Evolutionary conservation across 2,329 filamentous ascomycete genomes (phyloP).

Genomic region (Fusarium falciforme): DNA sequence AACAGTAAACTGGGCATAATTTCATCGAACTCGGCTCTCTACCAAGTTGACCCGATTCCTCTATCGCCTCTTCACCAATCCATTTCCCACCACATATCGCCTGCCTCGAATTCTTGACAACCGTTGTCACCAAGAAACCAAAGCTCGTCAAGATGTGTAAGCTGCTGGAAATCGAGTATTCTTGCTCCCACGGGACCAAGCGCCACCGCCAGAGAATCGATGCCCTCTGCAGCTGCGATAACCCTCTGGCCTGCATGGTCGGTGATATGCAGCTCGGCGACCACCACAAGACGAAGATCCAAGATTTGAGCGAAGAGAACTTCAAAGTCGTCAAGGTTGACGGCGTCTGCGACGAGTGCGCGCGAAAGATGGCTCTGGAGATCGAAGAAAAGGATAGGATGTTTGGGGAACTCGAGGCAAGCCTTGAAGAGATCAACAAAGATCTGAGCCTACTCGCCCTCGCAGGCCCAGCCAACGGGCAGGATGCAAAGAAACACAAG

Average conservation of each 20-base stretch:
- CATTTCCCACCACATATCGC: background rate
- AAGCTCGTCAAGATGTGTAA: conserved; percentile 13
- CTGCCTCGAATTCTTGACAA: background rate
- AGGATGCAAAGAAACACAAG: background rate
- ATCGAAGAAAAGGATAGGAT: conserved; percentile 2
- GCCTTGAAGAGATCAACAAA: background rate
- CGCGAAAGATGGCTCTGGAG: background rate
- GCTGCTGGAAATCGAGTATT: conserved; percentile 17
- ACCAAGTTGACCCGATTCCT: background rate
- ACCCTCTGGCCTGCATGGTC: background rate
- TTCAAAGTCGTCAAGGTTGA: background rate
- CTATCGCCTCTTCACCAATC: background rate
- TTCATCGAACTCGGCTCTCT: background rate
- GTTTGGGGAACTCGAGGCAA: background rate
- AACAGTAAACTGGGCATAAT: background rate
- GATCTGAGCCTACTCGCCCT: background rate
- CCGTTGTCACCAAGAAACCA: background rate
- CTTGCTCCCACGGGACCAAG: conserved; percentile 1
- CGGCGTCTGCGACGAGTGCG: conserved; percentile 6
- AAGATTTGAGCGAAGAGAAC: background rate
- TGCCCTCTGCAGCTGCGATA: conserved; percentile 6
- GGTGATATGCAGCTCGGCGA: background rate
- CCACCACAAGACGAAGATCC: background rate
- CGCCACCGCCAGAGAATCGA: conserved; percentile 4
- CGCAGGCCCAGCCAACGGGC: background rate